phyloP scores from a whole-genome alignment of 495 filamentous ascomycete species.

The Neurospora sp. region DNA sequence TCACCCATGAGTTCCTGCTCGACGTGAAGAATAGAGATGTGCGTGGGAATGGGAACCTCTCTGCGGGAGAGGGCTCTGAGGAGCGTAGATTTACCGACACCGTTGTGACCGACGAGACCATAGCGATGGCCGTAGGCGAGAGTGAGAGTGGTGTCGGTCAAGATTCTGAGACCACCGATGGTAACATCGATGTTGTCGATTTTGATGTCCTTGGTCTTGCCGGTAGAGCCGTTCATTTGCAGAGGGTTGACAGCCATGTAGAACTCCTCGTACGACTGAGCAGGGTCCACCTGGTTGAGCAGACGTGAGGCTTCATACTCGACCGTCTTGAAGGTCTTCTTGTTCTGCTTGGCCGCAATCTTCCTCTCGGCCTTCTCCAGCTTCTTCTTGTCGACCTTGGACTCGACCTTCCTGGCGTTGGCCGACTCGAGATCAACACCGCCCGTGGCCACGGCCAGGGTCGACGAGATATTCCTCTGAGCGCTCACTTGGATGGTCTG shows the following conservation, averaged over 20 bases:
- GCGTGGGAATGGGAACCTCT: conserved; percentile 88
- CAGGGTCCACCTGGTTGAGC: conserved; percentile 67
- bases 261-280: conserved; percentile 98
- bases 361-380: conserved; percentile 98
- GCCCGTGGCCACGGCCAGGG: conserved; percentile 73
- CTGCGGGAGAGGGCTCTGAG: conserved; percentile 82
- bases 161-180: conserved; percentile 79
- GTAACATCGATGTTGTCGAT: conserved; percentile 90
- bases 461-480: conserved; percentile 91
- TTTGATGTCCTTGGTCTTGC: conserved; percentile 99
- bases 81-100: conserved; percentile 97
- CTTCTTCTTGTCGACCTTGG: conserved; percentile 96
- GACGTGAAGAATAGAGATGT: conserved; percentile 98
- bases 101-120: conserved; percentile 97
- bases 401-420: conserved; percentile 86
- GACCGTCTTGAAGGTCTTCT: conserved; percentile 95
- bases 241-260: conserved; percentile 99
- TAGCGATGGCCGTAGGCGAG: conserved; percentile 91
- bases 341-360: conserved; percentile 96
- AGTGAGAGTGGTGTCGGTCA: conserved; percentile 81
- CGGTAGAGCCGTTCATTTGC: conserved; percentile 58
- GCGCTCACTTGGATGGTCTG: conserved; percentile 93
- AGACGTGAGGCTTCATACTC: conserved; percentile 93
- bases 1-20: conserved; percentile 97
- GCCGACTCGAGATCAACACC: conserved; percentile 89